These are phyloP conservation scores for Trichosporon coremiiforme DNA, from an alignment of 1,284 basidiomycete genomes.

Conservation along the genomic window DNA sequence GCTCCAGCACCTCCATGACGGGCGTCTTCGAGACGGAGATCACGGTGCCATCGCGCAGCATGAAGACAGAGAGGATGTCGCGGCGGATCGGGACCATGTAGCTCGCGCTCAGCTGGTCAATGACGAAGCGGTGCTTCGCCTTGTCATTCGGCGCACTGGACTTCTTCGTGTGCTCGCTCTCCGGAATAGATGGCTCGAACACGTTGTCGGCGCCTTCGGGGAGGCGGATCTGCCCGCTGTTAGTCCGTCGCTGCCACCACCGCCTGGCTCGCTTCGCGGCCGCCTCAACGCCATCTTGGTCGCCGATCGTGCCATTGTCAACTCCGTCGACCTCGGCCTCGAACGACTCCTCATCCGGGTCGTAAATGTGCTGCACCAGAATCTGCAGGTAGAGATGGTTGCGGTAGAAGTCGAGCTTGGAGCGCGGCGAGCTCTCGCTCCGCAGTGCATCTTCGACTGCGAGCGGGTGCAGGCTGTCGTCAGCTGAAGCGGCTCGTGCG, in stretches of 20 bases:
- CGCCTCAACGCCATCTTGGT: conserved; percentile 2
- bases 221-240: conserved; percentile 34
- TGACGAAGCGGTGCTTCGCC: conserved; percentile 48
- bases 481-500: not conserved
- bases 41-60: conserved; percentile 54
- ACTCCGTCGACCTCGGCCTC: not conserved
- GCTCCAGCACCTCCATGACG: conserved; percentile 48
- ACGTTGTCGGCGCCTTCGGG: conserved; percentile 55
- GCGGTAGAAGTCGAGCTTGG: conserved; percentile 55
- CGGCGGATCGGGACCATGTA: conserved; percentile 56
- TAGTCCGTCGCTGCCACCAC: conserved; percentile 21
- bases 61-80: conserved; percentile 51
- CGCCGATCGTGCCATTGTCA: not conserved
- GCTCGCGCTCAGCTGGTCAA: conserved; percentile 53
- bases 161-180: conserved; percentile 17
- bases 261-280: conserved; percentile 7
- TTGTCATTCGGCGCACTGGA: conserved; percentile 30
- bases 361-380: conserved; percentile 53
- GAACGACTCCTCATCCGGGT: conserved; percentile 33
- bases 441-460: conserved; percentile 56
- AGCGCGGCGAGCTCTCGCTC: conserved; percentile 49
- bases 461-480: conserved; percentile 52
- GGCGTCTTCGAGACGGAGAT: conserved; percentile 50
- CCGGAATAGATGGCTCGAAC: conserved; percentile 48
- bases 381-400: conserved; percentile 56